A percentile compares a stretch with the other conserved stretches of the same genome.
Conservation (phyloP, 345 rosid species). For the Gossypium longicalyx region DNA sequence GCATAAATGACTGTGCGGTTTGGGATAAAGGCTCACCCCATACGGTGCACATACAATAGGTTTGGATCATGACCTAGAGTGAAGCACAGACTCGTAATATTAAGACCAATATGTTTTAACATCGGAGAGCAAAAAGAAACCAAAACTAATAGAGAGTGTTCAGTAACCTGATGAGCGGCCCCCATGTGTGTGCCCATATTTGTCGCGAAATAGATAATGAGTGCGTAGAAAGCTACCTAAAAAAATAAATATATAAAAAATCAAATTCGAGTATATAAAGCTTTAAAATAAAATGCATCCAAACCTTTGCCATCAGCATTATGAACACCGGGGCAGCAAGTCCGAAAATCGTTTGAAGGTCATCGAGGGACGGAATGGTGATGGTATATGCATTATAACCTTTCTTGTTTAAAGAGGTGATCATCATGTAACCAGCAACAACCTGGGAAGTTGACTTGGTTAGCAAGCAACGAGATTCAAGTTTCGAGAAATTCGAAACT, state of each 20-base stretch:
- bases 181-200: constrained; percentile 66
- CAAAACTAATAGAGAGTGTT: neutral
- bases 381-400: constrained; percentile 62
- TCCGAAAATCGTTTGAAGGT: constrained; percentile 50
- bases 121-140: neutral
- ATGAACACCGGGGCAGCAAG: constrained; percentile 81
- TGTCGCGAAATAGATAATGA: constrained; percentile 71
- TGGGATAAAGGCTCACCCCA: constrained; percentile 90
- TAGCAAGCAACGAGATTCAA: constrained; percentile 5
- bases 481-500: neutral
- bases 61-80: constrained; percentile 67
- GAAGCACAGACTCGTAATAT: neutral
- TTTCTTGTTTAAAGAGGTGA: constrained; percentile 59
- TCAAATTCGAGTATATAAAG: neutral
- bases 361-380: constrained; percentile 54
- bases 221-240: constrained; percentile 74
- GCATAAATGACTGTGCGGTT: constrained; percentile 90
- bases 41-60: constrained; percentile 55
- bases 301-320: constrained; percentile 71
- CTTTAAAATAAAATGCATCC: neutral
- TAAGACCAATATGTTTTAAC: neutral
- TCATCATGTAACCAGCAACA: constrained; percentile 82
- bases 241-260: neutral
- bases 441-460: constrained; percentile 39
- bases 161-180: constrained; percentile 83